Evolutionary conservation across 805 yeast species (phyloP).

Genomic region (Kregervanrija delftensis): DNA sequence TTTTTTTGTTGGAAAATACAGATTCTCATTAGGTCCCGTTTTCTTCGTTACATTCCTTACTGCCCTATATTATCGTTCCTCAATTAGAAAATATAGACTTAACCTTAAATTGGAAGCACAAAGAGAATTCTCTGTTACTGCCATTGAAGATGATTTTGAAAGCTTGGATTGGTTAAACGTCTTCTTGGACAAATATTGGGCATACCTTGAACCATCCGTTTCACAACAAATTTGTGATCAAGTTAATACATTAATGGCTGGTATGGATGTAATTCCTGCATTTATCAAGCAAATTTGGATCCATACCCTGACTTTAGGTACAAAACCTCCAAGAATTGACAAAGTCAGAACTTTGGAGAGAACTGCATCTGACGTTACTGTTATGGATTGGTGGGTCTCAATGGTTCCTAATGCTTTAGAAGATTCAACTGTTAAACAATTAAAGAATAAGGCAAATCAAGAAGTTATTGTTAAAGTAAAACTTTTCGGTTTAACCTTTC

Average conservation of each 20-base stretch:
- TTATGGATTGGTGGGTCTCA: constrained; percentile 95
- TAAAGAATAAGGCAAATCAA: constrained; percentile 80
- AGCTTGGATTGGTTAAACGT: constrained; percentile 93
- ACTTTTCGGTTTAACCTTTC: constrained; percentile 76
- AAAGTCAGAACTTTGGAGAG: constrained; percentile 82
- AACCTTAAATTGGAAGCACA: constrained; percentile 72
- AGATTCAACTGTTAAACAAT: constrained; percentile 80
- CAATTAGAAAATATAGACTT: constrained; percentile 73
- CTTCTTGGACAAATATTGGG: constrained; percentile 89
- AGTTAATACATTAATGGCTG: constrained; percentile 77
- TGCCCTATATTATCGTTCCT: constrained; percentile 71
- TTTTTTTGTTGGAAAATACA: constrained; percentile 72
- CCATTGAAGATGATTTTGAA: constrained; percentile 84
- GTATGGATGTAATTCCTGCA: constrained; percentile 64
- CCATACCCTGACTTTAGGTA: constrained; percentile 84
- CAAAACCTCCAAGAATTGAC: constrained; percentile 93
- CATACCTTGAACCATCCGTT: constrained; percentile 79
- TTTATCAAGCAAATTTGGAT: constrained; percentile 81
- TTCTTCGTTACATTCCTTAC: constrained; percentile 61
- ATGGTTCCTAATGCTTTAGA: constrained; percentile 86
- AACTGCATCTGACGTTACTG: constrained; percentile 88
- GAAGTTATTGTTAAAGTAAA: constrained; percentile 69
- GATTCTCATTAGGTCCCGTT: constrained; percentile 74
- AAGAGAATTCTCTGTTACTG: constrained; percentile 74
- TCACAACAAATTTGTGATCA: constrained; percentile 81